Base-by-base conservation (phyloP, 208 protist species). In the Angomonas deanei region DNA sequence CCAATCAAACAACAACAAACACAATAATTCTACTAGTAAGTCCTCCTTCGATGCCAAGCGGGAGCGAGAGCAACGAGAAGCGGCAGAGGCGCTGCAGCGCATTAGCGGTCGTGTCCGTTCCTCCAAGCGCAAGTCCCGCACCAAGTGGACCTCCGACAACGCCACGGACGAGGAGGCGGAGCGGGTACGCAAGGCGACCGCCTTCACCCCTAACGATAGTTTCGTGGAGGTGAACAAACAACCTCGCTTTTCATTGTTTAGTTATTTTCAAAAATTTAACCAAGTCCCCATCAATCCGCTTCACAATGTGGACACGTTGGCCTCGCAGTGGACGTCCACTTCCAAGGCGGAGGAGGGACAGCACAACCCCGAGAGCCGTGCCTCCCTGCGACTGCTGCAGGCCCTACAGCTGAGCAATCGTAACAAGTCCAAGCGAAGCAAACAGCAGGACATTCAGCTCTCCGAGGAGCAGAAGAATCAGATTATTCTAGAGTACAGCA, bases 381-480 rank as follows among this genome's bases (percentile, higher is more conserved):
- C 36, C 36, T 42, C 36, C 15, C 36, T 42, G 8, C 68, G 67
- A 19, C 62, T 86, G 23, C 50, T 83, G 53, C 42, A 69, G 21
- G 80, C 78, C 26, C 30, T 78, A 23, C 31, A 74, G 46, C 39
- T 62, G 57, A 58, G 81, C 32, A 56, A 61, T 13, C 59, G 73
- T 13, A 53, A 56, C 0, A 48, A 39, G 30, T 47, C 62, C 26
- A 62, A 54, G 24, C 55, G 64, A 4, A 60, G 63, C 27, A 66
- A 74, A 17, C 13, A 34, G 19, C 11, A 80, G 31, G 70, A 72
- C 15, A 39, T 83, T 21, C 71, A 87, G 39, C 53, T 93, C 11
- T 80, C 79, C 32, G 64, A 82, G 26, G 71, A 86, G 30, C 78
- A 90, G 68, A 52, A 75, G 26, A 70, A 80, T 21, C 78, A 83